Evolutionary conservation across 2,329 filamentous ascomycete genomes (phyloP).

Genomic region (Colletotrichum graminicola): DNA sequence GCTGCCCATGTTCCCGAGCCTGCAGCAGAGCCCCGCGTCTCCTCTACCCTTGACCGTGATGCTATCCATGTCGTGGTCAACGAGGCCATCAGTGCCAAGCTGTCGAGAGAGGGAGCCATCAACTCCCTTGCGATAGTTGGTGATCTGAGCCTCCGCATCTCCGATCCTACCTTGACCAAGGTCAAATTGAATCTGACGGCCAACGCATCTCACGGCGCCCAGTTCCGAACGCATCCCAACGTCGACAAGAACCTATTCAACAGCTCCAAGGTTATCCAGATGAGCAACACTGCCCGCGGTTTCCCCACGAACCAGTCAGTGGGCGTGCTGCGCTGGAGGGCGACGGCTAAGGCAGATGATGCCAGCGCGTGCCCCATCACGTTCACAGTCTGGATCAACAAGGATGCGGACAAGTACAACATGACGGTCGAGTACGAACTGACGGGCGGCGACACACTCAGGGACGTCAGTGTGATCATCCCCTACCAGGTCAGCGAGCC

Average conservation of each 20-base stretch:
- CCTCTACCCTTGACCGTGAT: conserved; percentile 81
- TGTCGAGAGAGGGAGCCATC: conserved; percentile 88
- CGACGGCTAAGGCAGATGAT: conserved; percentile 84
- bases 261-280: conserved; percentile 84
- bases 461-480: conserved; percentile 88
- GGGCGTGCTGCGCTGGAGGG: conserved; percentile 92
- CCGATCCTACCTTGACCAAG: conserved; percentile 89
- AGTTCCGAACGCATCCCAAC: conserved; percentile 96
- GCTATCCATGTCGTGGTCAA: conserved; percentile 89
- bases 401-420: conserved; percentile 84
- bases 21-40: conserved; percentile 66
- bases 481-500: conserved; percentile 90
- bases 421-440: conserved; percentile 97
- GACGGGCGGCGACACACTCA: conserved; percentile 81
- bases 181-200: conserved; percentile 86
- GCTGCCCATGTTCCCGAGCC: conserved; percentile 64
- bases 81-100: conserved; percentile 89
- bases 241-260: conserved; percentile 92
- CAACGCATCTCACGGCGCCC: conserved; percentile 82
- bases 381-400: conserved; percentile 98
- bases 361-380: conserved; percentile 87
- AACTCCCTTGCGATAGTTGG: conserved; percentile 91
- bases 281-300: conserved; percentile 87
- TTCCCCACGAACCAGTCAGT: conserved; percentile 97
- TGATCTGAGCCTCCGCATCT: conserved; percentile 90